Evolutionary conservation across 169 alveolate species (phyloP).

Genomic region (Miamiensis avidus): DNA sequence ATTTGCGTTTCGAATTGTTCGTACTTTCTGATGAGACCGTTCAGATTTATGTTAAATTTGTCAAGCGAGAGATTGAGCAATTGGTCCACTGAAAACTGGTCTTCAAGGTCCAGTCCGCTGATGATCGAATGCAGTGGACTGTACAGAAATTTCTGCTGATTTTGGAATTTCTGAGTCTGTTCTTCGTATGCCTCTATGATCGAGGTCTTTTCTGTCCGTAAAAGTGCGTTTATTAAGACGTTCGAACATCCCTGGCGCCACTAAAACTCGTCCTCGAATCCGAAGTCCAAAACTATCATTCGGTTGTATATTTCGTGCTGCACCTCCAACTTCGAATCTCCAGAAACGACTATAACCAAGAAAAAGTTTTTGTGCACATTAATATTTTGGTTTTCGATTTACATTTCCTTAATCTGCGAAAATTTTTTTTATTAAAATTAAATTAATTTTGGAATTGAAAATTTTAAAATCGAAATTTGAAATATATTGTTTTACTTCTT

Average conservation of each 20-base stretch:
- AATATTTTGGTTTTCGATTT: background rate
- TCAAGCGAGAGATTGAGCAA: background rate
- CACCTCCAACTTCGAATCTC: background rate
- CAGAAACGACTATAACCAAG: background rate
- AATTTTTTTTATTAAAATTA: too few relatives aligned
- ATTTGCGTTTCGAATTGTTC: background rate
- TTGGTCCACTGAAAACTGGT: background rate
- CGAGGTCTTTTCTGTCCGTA: background rate
- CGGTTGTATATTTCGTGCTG: background rate
- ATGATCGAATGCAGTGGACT: background rate
- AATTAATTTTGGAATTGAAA: too few relatives aligned
- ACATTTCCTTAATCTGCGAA: too few relatives aligned
- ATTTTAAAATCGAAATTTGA: too few relatives aligned
- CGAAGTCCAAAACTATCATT: background rate
- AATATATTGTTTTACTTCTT: too few relatives aligned
- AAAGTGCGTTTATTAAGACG: too few relatives aligned
- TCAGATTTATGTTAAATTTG: background rate
- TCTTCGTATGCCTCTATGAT: background rate
- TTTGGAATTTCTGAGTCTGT: too few relatives aligned
- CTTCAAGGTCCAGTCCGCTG: background rate
- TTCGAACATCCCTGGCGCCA: background rate
- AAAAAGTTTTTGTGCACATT: background rate
- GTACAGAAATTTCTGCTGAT: background rate
- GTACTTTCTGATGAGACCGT: background rate
- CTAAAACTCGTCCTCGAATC: background rate